phyloP scores from a whole-genome alignment of 257 asterid species.

The Nicotiana attenuata region DNA sequence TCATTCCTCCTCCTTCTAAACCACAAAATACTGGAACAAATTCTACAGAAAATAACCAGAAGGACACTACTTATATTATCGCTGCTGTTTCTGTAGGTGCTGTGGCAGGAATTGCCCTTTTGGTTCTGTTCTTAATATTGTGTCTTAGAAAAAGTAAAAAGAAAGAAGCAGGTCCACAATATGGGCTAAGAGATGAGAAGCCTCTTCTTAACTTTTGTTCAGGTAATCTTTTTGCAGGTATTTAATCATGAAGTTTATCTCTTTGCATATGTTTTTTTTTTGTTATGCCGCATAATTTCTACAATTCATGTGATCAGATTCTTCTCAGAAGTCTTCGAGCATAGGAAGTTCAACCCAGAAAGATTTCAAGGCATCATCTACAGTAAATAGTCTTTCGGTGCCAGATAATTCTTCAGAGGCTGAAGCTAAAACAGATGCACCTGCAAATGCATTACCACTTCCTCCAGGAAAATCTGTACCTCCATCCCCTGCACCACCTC shows the following conservation, averaged over 20 bases:
- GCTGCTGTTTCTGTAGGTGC: slow-evolving; percentile 36
- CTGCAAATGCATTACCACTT: slow-evolving; percentile 40
- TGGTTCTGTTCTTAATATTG: slow-evolving; percentile 35
- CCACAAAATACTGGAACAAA: slow-evolving; percentile 13
- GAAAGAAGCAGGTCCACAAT: slow-evolving; percentile 27
- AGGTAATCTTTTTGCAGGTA: slow-evolving; percentile 58
- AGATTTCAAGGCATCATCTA: slow-evolving; percentile 32
- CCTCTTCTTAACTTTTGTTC: slow-evolving; percentile 60
- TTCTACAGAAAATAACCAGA: slow-evolving; percentile 11
- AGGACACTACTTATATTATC: slow-evolving; percentile 19
- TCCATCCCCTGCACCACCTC: slow-evolving; percentile 31
- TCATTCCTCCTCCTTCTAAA: background rate
- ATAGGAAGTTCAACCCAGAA: slow-evolving; percentile 20
- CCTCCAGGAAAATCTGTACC: slow-evolving; percentile 62
- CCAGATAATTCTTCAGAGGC: slow-evolving; percentile 22
- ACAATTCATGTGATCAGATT: slow-evolving; percentile 30
- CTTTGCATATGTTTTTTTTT: background rate
- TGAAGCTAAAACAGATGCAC: slow-evolving; percentile 26
- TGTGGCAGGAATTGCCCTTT: slow-evolving; percentile 40
- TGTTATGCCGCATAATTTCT: slow-evolving; percentile 11
- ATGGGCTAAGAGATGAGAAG: slow-evolving; percentile 46
- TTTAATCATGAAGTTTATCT: background rate
- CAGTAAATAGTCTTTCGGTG: slow-evolving; percentile 15
- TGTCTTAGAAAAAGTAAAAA: slow-evolving; percentile 29
- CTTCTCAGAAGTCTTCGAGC: slow-evolving; percentile 32